phyloP scores from a whole-genome alignment of 148 eudicot genomes.

The Rhododendron henanense region DNA sequence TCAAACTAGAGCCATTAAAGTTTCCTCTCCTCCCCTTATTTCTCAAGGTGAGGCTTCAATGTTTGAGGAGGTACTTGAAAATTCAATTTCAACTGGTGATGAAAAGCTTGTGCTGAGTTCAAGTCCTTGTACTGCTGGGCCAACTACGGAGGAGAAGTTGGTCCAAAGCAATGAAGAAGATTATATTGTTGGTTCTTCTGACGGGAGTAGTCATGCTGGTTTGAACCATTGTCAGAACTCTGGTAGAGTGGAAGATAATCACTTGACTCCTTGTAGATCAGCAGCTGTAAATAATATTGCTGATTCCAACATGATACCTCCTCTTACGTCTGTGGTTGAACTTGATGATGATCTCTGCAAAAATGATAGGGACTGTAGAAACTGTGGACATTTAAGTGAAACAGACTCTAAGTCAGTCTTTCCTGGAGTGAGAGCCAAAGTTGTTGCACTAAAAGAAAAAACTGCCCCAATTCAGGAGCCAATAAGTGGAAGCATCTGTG shows the following conservation, averaged over 20 bases:
- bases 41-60: slow-evolving; percentile 29
- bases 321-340: slow-evolving; percentile 17
- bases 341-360: slow-evolving; percentile 18
- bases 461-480: slow-evolving; percentile 35
- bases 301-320: slow-evolving; percentile 26
- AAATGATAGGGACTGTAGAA: slow-evolving; percentile 21
- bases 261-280: slow-evolving; percentile 14
- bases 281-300: slow-evolving; percentile 20
- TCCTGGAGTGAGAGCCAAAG: slow-evolving; percentile 25
- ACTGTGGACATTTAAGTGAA: slow-evolving; percentile 21
- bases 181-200: slow-evolving; percentile 18
- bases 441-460: slow-evolving; percentile 33
- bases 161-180: slow-evolving; percentile 22
- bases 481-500: slow-evolving; percentile 31
- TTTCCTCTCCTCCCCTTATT: slow-evolving; percentile 28
- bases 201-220: slow-evolving; percentile 17
- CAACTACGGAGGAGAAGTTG: slow-evolving; percentile 12
- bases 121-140: slow-evolving; percentile 18
- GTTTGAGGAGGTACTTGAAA: slow-evolving; percentile 17
- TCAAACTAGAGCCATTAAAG: slow-evolving; percentile 24
- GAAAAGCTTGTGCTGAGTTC: slow-evolving; percentile 22
- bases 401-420: slow-evolving; percentile 25
- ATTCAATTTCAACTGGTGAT: slow-evolving; percentile 25
- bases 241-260: slow-evolving; percentile 19
- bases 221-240: slow-evolving; percentile 14